phyloP scores from a whole-genome alignment of 2,329 filamentous ascomycete species.

The Mariannaea elegans region DNA sequence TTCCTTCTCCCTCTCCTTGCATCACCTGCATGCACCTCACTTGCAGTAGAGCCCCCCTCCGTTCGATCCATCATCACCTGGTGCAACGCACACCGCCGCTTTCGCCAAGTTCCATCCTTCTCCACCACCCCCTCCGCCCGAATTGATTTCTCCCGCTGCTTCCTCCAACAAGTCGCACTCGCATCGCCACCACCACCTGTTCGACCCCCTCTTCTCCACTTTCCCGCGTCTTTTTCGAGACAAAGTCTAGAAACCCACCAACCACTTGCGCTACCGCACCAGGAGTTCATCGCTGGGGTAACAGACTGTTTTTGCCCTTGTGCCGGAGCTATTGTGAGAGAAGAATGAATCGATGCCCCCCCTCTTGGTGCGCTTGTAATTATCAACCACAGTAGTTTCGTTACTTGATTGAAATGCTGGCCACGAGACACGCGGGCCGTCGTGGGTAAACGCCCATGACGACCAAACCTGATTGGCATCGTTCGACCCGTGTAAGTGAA shows the following conservation, averaged over 20 bases:
- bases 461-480: no score
- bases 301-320: no score
- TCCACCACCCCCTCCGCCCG: background rate
- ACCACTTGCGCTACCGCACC: background rate
- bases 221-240: slow-evolving; percentile 1
- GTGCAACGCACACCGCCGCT: background rate
- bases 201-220: background rate
- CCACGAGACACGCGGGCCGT: slow-evolving; percentile 4
- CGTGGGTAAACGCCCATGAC: background rate
- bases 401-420: background rate
- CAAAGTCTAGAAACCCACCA: background rate
- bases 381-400: no score
- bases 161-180: background rate
- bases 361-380: no score
- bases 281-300: no score
- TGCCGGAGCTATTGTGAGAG: no score
- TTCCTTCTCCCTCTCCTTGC: no score
- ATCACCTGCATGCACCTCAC: background rate
- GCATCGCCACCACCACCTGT: background rate
- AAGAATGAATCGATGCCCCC: no score
- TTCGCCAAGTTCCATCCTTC: background rate
- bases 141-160: background rate
- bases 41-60: background rate
- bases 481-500: no score
- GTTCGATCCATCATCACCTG: background rate